Evolutionary conservation across 768 basidiomycete species (phyloP), one percentile per base, ranked within the genome.

Genomic region (Russula brevipes): DNA sequence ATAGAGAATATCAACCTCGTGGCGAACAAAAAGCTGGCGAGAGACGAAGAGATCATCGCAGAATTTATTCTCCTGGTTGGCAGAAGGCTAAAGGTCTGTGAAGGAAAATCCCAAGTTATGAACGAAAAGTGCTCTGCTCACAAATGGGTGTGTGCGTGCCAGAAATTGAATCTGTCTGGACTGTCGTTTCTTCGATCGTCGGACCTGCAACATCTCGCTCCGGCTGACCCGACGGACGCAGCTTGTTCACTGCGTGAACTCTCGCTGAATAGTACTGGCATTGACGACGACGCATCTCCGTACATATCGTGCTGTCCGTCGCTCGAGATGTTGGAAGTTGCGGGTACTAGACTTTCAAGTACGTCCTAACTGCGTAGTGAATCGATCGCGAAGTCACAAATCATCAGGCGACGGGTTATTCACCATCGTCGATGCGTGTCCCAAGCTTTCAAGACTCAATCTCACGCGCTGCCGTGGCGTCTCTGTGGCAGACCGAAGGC

Each of bases 381-480:
- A 36, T 16, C 1, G 19, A 19, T 19, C 10, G 12, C 41, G 31
- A 35, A 33, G 42, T 54, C n/a, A 57, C 9, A 12, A 53, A 49
- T 17, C 10, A 11, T 14, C 59, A 89, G 87, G 76, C 57, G 74
- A 71, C 0, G 87, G 82, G 9, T 69, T 89, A 24, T 83, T 83
- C 66, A 65, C 72, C 2, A 79, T 89, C 42, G 74, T 89, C 36
- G 82, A 88, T 66, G 77, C 76, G 0, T 89, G 88, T 66, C 65
- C 75, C 2, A 75, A 73, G 35, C 74, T 89, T 35, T 72, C 76
- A 60, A 80, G 75, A n/a, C 69, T 89, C 14, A 82, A 88, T 68
- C 73, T 89, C 50, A 88, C 85, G 4, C 83, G 85, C 62, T 89
- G 87, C 64, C 78, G 87, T 56, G 82, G 87, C 5, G 77, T 89